These are phyloP conservation scores for Bocquillonia castaneifolia DNA, from an alignment of 441 rosid species.

Conservation along the genomic window DNA sequence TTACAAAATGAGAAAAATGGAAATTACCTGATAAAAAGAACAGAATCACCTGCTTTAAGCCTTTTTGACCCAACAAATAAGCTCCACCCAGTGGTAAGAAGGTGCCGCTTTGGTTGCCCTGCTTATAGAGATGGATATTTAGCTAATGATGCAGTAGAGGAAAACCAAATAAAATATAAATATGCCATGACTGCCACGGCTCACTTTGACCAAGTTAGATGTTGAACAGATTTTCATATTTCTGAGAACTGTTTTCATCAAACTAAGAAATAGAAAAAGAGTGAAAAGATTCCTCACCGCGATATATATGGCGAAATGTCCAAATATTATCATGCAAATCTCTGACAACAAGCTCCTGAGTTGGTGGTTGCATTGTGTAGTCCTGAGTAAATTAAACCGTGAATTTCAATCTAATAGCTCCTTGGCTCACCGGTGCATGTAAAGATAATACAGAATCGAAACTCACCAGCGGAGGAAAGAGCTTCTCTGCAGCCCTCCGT, in stretches of 20 bases:
- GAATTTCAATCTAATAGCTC: neutral
- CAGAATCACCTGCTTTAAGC: slow-evolving; percentile 91
- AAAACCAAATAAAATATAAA: neutral
- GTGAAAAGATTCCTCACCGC: slow-evolving; percentile 44
- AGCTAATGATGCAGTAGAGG: neutral
- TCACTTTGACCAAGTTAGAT: neutral
- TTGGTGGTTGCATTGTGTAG: slow-evolving; percentile 87
- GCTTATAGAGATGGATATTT: slow-evolving; percentile 19
- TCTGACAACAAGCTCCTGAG: slow-evolving; percentile 88
- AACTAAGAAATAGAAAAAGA: neutral
- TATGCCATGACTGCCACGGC: neutral
- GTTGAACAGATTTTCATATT: neutral
- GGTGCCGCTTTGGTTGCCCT: slow-evolving; percentile 99
- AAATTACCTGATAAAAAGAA: slow-evolving; percentile 77
- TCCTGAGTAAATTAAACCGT: slow-evolving; percentile 39
- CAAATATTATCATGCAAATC: slow-evolving; percentile 87
- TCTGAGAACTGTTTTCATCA: neutral
- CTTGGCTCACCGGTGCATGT: neutral
- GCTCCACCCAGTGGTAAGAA: slow-evolving; percentile 97
- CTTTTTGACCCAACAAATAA: slow-evolving; percentile 89
- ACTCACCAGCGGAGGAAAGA: slow-evolving; percentile 80
- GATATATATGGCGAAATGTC: slow-evolving; percentile 93
- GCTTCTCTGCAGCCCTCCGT: slow-evolving; percentile 97
- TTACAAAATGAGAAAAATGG: neutral
- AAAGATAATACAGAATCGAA: slow-evolving; percentile 11